phyloP scores from a whole-genome alignment of 129 eudicot species.

The Helianthus annuus region HanXRQr2.0-SUNRISE NC_035448.2:12319809-12320308 shows the following conservation, averaged over 20 bases:
- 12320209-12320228: not conserved
- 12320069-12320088: constrained; percentile 23
- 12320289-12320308: too few species aligned
- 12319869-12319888: too few species aligned
- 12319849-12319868: too few species aligned
- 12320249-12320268: too few species aligned
- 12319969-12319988: constrained; percentile 4
- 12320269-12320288: too few species aligned
- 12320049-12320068: constrained; percentile 28
- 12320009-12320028: not conserved
- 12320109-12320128: constrained; percentile 32
- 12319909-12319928: not conserved
- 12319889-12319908: too few species aligned
- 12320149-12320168: not conserved
- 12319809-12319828: too few species aligned
- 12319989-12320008: not conserved
- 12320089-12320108: constrained; percentile 15
- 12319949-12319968: constrained; percentile 1
- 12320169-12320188: not conserved
- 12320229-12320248: too few species aligned
- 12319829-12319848: too few species aligned
- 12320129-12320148: constrained; percentile 4
- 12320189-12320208: not conserved
- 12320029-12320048: constrained; percentile 5
- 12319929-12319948: not conserved